Percentiles rank a stretch among this genome's conserved stretches.
Conservation (phyloP, 2,329 filamentous ascomycete species). For the Gaeumannomyces tritici region DNA sequence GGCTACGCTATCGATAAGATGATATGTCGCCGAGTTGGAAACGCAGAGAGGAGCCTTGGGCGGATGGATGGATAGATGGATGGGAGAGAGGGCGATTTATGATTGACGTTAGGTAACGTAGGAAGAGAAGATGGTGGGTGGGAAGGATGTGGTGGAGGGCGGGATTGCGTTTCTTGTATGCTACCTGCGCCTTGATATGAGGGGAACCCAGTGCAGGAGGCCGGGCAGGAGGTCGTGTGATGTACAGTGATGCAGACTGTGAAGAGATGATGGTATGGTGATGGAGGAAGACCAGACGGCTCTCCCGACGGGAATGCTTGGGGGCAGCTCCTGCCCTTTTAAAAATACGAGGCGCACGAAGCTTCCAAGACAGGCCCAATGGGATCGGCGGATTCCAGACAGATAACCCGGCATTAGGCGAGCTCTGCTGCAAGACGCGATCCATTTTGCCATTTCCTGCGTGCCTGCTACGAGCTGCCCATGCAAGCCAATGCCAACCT, state of each 20-base stretch:
- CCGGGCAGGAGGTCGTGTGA: not conserved
- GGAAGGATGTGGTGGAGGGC: not conserved
- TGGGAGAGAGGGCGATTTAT: not conserved
- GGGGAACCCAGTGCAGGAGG: not conserved
- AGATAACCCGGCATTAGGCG: slow-evolving; percentile 3
- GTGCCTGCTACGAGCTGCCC: not conserved
- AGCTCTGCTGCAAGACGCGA: not conserved
- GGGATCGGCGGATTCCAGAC: not conserved
- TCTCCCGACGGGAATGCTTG: not conserved
- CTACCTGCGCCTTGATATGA: not conserved
- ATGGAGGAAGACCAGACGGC: not conserved
- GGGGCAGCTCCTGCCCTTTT: slow-evolving; percentile 4
- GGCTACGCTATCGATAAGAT: not conserved
- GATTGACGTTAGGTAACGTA: not conserved
- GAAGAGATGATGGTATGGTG: not conserved
- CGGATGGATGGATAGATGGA: not conserved
- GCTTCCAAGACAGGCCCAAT: slow-evolving; percentile 1
- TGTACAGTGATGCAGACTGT: not conserved
- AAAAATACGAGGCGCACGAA: not conserved
- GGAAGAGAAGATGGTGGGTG: not conserved
- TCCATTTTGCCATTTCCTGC: not conserved
- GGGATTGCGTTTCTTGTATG: not conserved
- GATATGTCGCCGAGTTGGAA: not conserved
- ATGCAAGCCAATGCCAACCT: not conserved
- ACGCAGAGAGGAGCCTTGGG: not conserved